These are phyloP conservation scores for Dothistroma pini DNA, from an alignment of 2,329 filamentous ascomycete genomes.

Conservation along the genomic window DNA sequence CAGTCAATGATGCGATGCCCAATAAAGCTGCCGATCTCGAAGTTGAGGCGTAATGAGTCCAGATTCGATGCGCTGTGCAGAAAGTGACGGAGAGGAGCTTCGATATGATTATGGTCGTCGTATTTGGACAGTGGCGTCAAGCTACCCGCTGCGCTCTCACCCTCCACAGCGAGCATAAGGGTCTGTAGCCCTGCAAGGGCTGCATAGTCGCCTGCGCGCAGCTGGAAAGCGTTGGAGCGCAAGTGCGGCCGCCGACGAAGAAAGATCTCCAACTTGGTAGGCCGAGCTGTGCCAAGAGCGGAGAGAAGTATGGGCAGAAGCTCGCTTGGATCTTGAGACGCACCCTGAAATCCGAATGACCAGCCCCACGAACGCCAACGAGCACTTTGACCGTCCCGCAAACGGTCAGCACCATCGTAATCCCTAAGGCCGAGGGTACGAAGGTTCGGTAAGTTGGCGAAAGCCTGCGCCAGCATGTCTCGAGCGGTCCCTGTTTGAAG, in stretches of 20 bases:
- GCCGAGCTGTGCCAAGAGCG: slow-evolving; percentile 17
- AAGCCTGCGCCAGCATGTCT: slow-evolving; percentile 55
- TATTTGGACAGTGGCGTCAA: slow-evolving; percentile 1
- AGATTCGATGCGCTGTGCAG: slow-evolving; percentile 20
- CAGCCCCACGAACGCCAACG: slow-evolving; percentile 57
- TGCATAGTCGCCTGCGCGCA: not conserved
- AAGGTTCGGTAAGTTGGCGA: slow-evolving; percentile 53
- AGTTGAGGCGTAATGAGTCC: slow-evolving; percentile 27
- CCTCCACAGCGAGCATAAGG: slow-evolving; percentile 21
- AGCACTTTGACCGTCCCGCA: slow-evolving; percentile 44
- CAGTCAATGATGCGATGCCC: slow-evolving; percentile 10
- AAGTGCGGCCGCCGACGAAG: slow-evolving; percentile 16
- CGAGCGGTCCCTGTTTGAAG: slow-evolving; percentile 46
- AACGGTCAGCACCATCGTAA: slow-evolving; percentile 50
- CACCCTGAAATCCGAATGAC: slow-evolving; percentile 7
- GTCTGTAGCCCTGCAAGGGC: slow-evolving; percentile 19
- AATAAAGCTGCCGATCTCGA: slow-evolving; percentile 10
- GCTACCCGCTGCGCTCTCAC: not conserved
- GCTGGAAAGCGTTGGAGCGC: not conserved
- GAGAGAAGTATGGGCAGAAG: slow-evolving; percentile 24
- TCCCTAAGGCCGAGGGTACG: slow-evolving; percentile 58
- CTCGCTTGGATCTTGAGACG: not conserved
- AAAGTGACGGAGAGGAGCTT: slow-evolving; percentile 16
- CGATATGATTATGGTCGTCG: slow-evolving; percentile 4
- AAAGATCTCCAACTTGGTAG: slow-evolving; percentile 26